Evolutionary conservation across 257 asterid genomes (phyloP).

Genomic region (Thymus quinquecostatus): DNA sequence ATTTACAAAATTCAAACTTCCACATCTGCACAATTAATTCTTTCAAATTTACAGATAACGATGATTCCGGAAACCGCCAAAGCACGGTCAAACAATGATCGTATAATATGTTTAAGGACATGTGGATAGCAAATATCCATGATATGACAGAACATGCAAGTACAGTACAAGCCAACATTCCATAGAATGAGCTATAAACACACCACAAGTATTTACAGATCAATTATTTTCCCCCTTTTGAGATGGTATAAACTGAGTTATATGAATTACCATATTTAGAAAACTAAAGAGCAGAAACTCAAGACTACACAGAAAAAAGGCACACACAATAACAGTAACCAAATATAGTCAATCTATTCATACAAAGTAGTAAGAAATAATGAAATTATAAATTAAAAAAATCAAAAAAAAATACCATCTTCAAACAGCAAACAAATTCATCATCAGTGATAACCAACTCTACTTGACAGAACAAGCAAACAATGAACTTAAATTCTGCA

Average conservation of each 20-base stretch:
- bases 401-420: slow-evolving; percentile 4
- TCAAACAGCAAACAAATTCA: slow-evolving; percentile 28
- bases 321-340: slow-evolving; percentile 17
- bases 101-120: neutral
- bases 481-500: slow-evolving; percentile 3
- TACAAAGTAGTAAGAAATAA: slow-evolving; percentile 13
- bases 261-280: slow-evolving; percentile 1
- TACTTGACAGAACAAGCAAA: slow-evolving; percentile 11
- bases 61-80: slow-evolving; percentile 3
- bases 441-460: slow-evolving; percentile 21
- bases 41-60: neutral
- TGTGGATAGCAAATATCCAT: neutral
- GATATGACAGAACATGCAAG: neutral
- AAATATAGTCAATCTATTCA: neutral
- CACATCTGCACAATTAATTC: neutral
- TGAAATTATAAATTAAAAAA: slow-evolving; percentile 1
- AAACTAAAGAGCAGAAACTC: neutral
- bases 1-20: neutral
- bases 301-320: neutral
- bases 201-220: slow-evolving; percentile 11
- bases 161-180: neutral
- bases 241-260: neutral
- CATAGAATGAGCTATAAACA: slow-evolving; percentile 10
- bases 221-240: neutral
- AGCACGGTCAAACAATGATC: slow-evolving; percentile 1